These are phyloP conservation scores for Aspergillus sp. DNA, from an alignment of 2,329 filamentous ascomycete species.

Conservation along the genomic window DNA sequence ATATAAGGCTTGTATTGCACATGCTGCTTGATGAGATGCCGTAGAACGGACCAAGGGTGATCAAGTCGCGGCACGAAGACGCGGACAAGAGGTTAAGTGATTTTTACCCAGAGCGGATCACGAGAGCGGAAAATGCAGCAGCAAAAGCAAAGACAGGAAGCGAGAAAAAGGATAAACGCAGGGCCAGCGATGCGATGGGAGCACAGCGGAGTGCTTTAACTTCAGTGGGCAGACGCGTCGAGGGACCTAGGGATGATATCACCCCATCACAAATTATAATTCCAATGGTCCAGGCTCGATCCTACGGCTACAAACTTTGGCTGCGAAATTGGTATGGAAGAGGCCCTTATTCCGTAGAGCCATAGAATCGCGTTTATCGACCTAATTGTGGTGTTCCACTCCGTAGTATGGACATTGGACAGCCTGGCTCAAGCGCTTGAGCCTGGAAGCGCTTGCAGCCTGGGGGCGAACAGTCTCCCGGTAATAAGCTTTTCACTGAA, in stretches of 20 bases:
- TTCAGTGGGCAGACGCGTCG: neutral
- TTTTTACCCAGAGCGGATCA: neutral
- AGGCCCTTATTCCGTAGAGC: no score
- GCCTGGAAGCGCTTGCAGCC: neutral
- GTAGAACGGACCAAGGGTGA: conserved; percentile 10
- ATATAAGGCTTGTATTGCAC: conserved; percentile 8
- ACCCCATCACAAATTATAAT: neutral
- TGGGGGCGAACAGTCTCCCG: neutral
- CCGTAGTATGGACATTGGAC: neutral
- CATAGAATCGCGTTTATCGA: no score
- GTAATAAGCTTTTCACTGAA: neutral
- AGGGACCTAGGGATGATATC: neutral
- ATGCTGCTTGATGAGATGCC: conserved; percentile 11
- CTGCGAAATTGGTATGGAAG: no score
- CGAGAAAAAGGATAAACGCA: neutral
- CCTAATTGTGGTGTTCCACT: no score
- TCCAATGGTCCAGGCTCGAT: neutral
- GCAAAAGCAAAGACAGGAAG: neutral
- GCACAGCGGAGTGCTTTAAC: neutral
- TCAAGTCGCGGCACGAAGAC: conserved; percentile 8
- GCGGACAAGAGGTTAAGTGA: neutral
- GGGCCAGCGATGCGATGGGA: neutral
- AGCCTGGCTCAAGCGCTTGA: neutral
- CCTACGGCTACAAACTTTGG: no score
- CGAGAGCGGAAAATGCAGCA: neutral